Evolutionary conservation across 179 eudicot genomes (phyloP).

Genomic region (Monotropa hypopitys): DNA sequence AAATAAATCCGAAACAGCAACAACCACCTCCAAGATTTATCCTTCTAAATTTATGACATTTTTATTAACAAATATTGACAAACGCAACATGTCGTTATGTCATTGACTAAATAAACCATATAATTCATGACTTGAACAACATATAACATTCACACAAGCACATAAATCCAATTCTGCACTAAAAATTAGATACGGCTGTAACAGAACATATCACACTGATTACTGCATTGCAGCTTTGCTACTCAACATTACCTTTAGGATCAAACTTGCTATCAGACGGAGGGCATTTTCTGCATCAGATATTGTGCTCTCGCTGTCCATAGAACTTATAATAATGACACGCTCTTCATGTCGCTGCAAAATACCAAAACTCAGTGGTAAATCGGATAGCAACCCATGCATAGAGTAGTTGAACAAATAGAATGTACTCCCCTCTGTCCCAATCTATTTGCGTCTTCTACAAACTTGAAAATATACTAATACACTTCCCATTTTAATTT

Average conservation of each 20-base stretch:
- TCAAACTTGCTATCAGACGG: slow-evolving; percentile 57
- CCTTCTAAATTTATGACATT: no score
- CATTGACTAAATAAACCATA: neutral
- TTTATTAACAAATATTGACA: neutral
- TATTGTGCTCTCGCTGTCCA: slow-evolving; percentile 39
- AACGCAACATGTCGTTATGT: neutral
- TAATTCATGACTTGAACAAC: neutral
- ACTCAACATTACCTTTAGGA: slow-evolving; percentile 46
- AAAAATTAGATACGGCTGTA: neutral
- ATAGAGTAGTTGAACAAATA: neutral
- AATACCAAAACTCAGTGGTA: neutral
- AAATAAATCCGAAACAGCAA: neutral
- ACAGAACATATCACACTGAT: neutral
- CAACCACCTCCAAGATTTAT: neutral
- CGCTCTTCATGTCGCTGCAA: slow-evolving; percentile 82
- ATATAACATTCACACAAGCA: neutral
- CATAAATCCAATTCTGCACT: neutral
- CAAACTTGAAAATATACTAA: neutral
- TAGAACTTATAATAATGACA: slow-evolving; percentile 76
- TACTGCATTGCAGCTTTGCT: neutral
- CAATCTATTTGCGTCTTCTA: no score
- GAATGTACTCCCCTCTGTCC: neutral
- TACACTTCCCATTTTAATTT: neutral
- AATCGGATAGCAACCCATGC: neutral
- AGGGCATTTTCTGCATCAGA: slow-evolving; percentile 83